Base-by-base conservation (phyloP, 1,139 yeast genomes). In the Martiniozyma asiatica region DNA sequence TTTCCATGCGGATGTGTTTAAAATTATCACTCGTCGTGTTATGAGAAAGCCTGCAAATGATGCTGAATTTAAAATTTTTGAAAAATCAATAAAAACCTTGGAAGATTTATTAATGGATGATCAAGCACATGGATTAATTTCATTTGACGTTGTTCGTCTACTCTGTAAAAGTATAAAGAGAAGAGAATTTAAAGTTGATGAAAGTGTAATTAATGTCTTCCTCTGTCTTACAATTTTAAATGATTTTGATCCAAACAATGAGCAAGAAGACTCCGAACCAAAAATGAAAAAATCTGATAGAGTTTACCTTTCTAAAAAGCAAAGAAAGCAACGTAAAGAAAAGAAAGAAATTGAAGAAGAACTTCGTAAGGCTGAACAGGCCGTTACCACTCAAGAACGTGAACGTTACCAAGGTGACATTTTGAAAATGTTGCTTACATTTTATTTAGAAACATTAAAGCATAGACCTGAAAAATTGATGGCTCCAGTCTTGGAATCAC, bases 401-500 rank as follows among this genome's bases (percentile, higher is more conserved):
- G 95, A 84, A 47, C 67, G 71, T 40, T 70, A 67, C 44, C 98
- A 89, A 55, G 80, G 93, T 0, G 85, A 84, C 41, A 78, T 87
- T 4, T 62, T 89, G 40, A 82, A 82, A 48, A 55, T 70, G 50
- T 62, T 84, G 23, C 63, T 89, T 39, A 65, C 76, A 2, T 56
- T 84, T 20, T 89, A 89, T 49, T 61, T 89, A 44, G 87, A 82
- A 43, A 71, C 85, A 25, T 62, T 89, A 39, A 79, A 70, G 50
- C 67, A 65, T 18, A 65, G 72, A 26, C 67, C 72, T 17, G 68
- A 71, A 27, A 68, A 70, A n/a, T 61, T 89, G 34, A 74, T 84
- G 64, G 94, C 93, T 7, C 67, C 89, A 0, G 93, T 89, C 0
- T 62, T 89, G 32, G 97, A 89, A 59, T 97, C 97, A 6, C 59